Conservation (phyloP, 768 basidiomycete species). For the Termitomyces sp. region DNA sequence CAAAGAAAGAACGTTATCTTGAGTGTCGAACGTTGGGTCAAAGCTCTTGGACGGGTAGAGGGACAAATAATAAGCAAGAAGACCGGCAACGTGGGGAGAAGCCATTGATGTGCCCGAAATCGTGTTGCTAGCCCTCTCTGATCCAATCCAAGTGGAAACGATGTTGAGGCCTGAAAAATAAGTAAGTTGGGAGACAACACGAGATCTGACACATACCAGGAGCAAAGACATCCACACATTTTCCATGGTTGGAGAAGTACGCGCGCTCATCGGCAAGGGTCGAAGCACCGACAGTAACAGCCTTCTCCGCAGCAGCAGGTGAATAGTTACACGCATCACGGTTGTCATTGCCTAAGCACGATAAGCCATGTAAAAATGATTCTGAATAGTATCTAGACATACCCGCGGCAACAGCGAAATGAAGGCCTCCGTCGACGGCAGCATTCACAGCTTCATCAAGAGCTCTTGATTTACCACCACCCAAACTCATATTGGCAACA, state of each 20-base stretch:
- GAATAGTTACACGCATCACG: conserved; percentile 91
- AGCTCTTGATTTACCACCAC: conserved; percentile 87
- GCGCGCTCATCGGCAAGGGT: conserved; percentile 80
- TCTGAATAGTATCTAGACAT: conserved; percentile 24
- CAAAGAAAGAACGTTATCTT: conserved; percentile 33
- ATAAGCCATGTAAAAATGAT: neutral
- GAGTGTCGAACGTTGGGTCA: conserved; percentile 43
- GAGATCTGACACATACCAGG: conserved; percentile 49
- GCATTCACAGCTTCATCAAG: conserved; percentile 84
- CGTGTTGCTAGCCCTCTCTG: conserved; percentile 57
- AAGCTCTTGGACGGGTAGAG: conserved; percentile 73
- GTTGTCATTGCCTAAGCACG: conserved; percentile 67
- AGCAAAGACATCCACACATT: conserved; percentile 90
- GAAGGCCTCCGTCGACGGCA: conserved; percentile 81
- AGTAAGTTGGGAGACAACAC: neutral
- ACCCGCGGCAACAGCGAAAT: conserved; percentile 98
- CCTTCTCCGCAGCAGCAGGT: conserved; percentile 84
- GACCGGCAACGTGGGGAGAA: conserved; percentile 86
- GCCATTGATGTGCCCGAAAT: conserved; percentile 96
- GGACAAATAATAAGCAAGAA: conserved; percentile 89
- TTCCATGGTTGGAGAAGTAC: conserved; percentile 90
- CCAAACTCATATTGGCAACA: conserved; percentile 96
- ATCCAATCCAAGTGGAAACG: conserved; percentile 79
- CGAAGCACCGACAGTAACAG: conserved; percentile 93
- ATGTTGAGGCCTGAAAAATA: conserved; percentile 67